Evolutionary conservation across 2,329 filamentous ascomycete genomes (phyloP).

Genomic region (Fusarium fracticaudum): DNA sequence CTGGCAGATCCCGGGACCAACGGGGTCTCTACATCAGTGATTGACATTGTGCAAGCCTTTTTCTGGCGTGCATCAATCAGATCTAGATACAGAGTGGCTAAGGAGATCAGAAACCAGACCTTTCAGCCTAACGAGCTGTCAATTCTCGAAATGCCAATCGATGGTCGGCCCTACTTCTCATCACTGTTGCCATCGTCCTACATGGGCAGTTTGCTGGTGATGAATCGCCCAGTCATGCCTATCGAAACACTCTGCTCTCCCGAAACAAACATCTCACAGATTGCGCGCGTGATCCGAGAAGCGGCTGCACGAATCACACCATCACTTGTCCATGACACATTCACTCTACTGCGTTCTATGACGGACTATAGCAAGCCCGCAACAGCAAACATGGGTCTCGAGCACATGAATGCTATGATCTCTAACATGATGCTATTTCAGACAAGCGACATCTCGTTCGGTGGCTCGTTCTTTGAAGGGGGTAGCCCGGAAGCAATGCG

Average conservation of each 20-base stretch:
- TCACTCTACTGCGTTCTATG: neutral
- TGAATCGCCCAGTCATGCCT: neutral
- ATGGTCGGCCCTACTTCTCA: slow-evolving; percentile 1
- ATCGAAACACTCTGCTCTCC: neutral
- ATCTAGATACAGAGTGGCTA: slow-evolving; percentile 3
- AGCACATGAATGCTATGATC: slow-evolving; percentile 7
- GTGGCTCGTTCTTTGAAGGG: neutral
- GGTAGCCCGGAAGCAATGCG: slow-evolving; percentile 6
- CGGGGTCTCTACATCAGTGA: neutral
- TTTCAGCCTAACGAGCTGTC: neutral
- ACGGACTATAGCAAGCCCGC: slow-evolving; percentile 11
- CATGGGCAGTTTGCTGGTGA: slow-evolving; percentile 4
- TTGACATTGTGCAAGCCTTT: slow-evolving; percentile 4
- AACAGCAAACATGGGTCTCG: slow-evolving; percentile 12
- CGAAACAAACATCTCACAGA: neutral
- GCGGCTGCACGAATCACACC: slow-evolving; percentile 2
- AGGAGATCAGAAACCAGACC: neutral
- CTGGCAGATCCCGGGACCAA: neutral
- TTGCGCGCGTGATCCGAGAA: neutral
- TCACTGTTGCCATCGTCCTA: slow-evolving; percentile 1
- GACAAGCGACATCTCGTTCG: slow-evolving; percentile 3
- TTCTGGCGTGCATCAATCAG: slow-evolving; percentile 7
- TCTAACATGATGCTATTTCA: slow-evolving; percentile 13
- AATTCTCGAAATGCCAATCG: slow-evolving; percentile 13
- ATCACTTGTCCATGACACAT: neutral